Conservation (phyloP, 768 basidiomycete genomes). For the Collybiopsis luxurians region DNA sequence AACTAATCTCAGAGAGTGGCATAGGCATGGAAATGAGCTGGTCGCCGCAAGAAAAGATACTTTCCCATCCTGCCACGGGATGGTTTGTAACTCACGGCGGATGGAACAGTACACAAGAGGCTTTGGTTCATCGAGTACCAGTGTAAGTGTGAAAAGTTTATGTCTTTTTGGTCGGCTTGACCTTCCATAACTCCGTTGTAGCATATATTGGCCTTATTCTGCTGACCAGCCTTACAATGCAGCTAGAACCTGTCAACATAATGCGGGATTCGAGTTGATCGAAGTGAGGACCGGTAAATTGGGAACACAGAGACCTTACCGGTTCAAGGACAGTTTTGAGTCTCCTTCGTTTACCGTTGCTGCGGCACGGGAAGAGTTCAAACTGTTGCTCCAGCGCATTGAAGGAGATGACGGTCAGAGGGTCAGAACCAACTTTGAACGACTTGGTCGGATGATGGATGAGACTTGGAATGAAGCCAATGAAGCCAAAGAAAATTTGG, state of each 20-base stretch:
- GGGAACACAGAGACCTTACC: not conserved
- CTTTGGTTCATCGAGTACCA: not conserved
- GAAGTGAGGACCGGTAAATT: not conserved
- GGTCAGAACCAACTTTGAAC: conserved; percentile 1
- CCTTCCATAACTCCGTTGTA: not conserved
- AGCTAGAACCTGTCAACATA: not conserved
- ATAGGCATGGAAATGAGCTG: conserved; percentile 5
- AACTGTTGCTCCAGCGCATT: not conserved
- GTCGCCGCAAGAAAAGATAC: conserved; percentile 4
- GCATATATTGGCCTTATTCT: conserved; percentile 5
- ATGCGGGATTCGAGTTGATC: conserved; percentile 7
- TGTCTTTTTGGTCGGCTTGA: not conserved
- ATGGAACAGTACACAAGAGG: conserved; percentile 9
- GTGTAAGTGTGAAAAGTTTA: not conserved
- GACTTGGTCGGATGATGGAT: not conserved
- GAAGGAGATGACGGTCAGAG: not conserved
- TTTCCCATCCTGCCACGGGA: conserved; percentile 3
- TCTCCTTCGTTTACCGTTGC: not conserved
- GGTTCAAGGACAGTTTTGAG: not conserved
- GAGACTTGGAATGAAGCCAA: not conserved
- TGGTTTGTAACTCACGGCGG: conserved; percentile 8
- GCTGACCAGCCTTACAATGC: conserved; percentile 6
- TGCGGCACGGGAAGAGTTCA: not conserved
- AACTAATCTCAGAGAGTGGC: not conserved
- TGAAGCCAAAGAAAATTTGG: conserved; percentile 1